Evolutionary conservation across 345 rosid genomes (phyloP), one percentile per base, ranked within the genome.

Genomic region (Litchi chinensis): DNA sequence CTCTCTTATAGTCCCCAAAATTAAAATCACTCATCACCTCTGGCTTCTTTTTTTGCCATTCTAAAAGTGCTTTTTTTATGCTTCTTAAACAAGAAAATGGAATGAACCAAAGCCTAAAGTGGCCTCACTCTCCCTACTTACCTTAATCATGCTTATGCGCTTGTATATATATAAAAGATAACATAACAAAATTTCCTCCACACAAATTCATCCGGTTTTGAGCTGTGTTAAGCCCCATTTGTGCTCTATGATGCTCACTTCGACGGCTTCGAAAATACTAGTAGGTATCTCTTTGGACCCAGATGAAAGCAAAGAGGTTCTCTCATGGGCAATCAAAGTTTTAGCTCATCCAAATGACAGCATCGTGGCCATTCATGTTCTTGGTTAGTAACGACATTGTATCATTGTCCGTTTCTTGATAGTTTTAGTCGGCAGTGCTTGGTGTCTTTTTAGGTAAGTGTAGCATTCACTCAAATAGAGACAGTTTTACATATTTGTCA

Each of bases 241-340:
- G 15, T 75, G 22, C 28, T 3, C 41, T 9, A 79, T 75, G 75
- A 95, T 95, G 97, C 82, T 83, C 78, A 71, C 77, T 80, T 65
- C 79, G 40, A n/a, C 85, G 52, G 65, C 92, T 76, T 77, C 90
- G 22, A 92, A 87, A 71, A 90, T 95, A 65, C 97, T 95, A 19
- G 71, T 93, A 43, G 98, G 91, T 57, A 88, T 92, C 83, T 80
- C 98, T 19, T 86, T 86, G 73, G 90, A 93, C 85, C 88, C 71
- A 28, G 78, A 86, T 37, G 90, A 84, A 54, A 88, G 93, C 87
- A 88, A 84, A 56, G 88, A 85, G 54, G 90, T 92, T 80, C 85
- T 93, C 44, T 89, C 97, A 0, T 95, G 99, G 99, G 96, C 96
- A 66, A 88, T 88, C 83, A 77, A 82, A n/a, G 83, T 85, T 83